A percentile compares a stretch with the other conserved stretches of the same genome.
These are phyloP conservation scores for Ensete glaucum DNA, from an alignment of 176 grass and related monocot species.

Conservation along the genomic window DNA sequence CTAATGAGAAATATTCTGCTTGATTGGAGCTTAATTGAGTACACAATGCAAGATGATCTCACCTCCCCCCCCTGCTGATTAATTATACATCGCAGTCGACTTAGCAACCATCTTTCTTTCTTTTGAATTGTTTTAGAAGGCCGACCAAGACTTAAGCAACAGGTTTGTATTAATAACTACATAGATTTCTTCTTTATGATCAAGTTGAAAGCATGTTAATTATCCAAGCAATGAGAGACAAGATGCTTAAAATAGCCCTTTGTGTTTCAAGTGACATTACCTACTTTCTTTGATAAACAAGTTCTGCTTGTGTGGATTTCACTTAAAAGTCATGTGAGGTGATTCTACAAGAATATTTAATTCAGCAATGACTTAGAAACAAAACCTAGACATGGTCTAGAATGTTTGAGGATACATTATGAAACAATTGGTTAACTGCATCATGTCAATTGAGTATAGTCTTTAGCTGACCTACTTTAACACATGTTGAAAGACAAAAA, in stretches of 20 bases:
- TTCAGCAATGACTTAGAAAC: slow-evolving; percentile 39
- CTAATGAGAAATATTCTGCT: slow-evolving; percentile 62
- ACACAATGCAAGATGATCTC: slow-evolving; percentile 60
- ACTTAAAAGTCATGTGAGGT: slow-evolving; percentile 99
- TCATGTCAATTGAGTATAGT: slow-evolving; percentile 10
- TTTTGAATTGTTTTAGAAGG: slow-evolving; percentile 44
- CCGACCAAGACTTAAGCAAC: slow-evolving; percentile 37
- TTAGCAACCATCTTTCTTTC: slow-evolving; percentile 31
- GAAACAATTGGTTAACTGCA: slow-evolving; percentile 7
- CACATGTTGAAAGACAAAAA: slow-evolving; percentile 35
- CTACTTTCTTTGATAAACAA: slow-evolving; percentile 60
- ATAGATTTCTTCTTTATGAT: slow-evolving; percentile 60
- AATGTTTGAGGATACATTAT: slow-evolving; percentile 34
- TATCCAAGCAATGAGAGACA: slow-evolving; percentile 63
- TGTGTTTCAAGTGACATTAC: slow-evolving; percentile 85
- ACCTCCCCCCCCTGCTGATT: slow-evolving; percentile 24
- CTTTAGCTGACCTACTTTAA: slow-evolving; percentile 32
- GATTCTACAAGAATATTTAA: slow-evolving; percentile 63
- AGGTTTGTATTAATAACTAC: slow-evolving; percentile 56
- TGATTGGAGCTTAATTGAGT: slow-evolving; percentile 52
- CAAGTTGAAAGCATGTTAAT: slow-evolving; percentile 66
- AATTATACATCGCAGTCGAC: slow-evolving; percentile 29
- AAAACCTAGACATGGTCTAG: slow-evolving; percentile 58
- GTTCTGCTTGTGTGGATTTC: slow-evolving; percentile 94
- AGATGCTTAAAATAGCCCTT: slow-evolving; percentile 39